Evolutionary conservation across 768 basidiomycete species (phyloP).

Genomic region (Porpolomopsis calyptriformis): DNA sequence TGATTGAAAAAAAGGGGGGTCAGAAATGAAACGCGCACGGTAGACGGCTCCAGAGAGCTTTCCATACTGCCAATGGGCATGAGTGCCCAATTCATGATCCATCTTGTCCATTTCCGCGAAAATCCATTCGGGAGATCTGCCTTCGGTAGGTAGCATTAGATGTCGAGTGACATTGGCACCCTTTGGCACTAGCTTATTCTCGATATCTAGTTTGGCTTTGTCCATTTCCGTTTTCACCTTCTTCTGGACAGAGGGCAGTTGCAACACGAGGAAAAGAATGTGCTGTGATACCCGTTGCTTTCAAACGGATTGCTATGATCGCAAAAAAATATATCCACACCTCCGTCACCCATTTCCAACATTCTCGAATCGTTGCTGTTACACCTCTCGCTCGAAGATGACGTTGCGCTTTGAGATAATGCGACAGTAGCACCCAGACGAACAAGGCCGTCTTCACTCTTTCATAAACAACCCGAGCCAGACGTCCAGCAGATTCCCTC

Average conservation of each 20-base stretch:
- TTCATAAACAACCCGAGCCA: slow-evolving; percentile 23
- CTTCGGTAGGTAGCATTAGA: slow-evolving; percentile 52
- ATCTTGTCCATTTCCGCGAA: slow-evolving; percentile 68
- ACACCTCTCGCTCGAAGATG: slow-evolving; percentile 59
- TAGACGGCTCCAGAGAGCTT: slow-evolving; percentile 82
- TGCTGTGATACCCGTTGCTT: slow-evolving; percentile 5
- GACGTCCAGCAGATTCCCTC: not conserved
- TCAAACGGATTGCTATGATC: not conserved
- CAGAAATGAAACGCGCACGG: slow-evolving; percentile 40
- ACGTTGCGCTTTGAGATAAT: slow-evolving; percentile 42
- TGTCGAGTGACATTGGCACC: slow-evolving; percentile 54
- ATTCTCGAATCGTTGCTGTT: slow-evolving; percentile 34
- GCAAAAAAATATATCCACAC: slow-evolving; percentile 24
- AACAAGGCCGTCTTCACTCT: slow-evolving; percentile 47
- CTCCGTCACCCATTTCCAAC: slow-evolving; percentile 43
- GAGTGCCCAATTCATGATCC: slow-evolving; percentile 44
- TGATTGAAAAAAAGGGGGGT: not conserved
- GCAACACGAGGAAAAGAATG: slow-evolving; percentile 45
- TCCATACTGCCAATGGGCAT: slow-evolving; percentile 53
- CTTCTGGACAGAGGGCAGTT: slow-evolving; percentile 46
- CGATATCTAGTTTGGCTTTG: slow-evolving; percentile 54
- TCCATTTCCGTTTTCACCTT: slow-evolving; percentile 57
- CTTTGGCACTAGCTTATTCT: slow-evolving; percentile 55
- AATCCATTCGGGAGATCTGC: slow-evolving; percentile 64
- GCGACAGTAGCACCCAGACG: slow-evolving; percentile 44